Evolutionary conservation across 345 rosid genomes (phyloP).

Genomic region (Arabidopsis suecica): DNA sequence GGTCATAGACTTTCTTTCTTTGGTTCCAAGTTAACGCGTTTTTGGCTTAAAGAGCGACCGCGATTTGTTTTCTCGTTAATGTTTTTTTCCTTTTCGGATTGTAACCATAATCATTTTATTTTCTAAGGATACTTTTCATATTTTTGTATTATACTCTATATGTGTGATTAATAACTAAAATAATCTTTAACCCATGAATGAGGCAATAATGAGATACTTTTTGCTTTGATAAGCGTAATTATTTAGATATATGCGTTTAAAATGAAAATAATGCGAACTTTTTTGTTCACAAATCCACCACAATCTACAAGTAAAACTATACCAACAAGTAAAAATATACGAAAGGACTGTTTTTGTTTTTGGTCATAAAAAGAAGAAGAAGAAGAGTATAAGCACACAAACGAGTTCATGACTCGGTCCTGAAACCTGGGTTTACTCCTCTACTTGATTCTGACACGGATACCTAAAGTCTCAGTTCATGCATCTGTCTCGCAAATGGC

Average conservation of each 20-base stretch:
- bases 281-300: too few relatives aligned
- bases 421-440: slow-evolving; percentile 10
- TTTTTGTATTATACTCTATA: not conserved
- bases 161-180: not conserved
- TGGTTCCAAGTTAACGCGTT: slow-evolving; percentile 40
- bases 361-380: not conserved
- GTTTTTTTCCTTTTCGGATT: not conserved
- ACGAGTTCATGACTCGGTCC: slow-evolving; percentile 6
- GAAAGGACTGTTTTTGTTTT: not conserved
- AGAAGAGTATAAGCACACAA: not conserved
- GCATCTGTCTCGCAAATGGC: not conserved
- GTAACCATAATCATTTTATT: not conserved
- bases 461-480: slow-evolving; percentile 12
- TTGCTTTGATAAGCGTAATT: not conserved
- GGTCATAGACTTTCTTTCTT: slow-evolving; percentile 37
- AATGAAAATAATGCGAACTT: too few relatives aligned
- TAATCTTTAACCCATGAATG: not conserved
- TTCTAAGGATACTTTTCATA: not conserved
- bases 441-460: slow-evolving; percentile 13
- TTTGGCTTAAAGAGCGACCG: slow-evolving; percentile 17
- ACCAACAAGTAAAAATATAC: not conserved
- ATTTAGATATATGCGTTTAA: not conserved
- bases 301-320: not conserved
- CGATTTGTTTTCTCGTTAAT: not conserved
- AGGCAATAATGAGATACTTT: not conserved